Evolutionary conservation across 2,329 filamentous ascomycete species (phyloP).

Genomic region (Penicillium sp.): DNA sequence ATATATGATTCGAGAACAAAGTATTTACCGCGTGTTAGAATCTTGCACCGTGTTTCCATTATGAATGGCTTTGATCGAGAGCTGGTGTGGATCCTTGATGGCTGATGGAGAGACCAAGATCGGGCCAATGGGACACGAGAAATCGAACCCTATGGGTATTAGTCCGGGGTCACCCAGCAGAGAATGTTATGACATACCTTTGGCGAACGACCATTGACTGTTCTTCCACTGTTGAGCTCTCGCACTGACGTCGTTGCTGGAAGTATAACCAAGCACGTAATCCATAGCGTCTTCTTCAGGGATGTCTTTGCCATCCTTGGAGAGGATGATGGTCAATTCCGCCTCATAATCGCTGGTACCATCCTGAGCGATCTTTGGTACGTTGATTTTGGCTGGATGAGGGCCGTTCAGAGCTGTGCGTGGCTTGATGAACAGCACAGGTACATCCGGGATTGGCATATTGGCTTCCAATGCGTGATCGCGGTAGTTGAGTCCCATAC

Average conservation of each 20-base stretch:
- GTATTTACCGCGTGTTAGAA: slow-evolving; percentile 30
- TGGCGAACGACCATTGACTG: background rate
- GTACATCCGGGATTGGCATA: background rate
- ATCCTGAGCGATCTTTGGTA: background rate
- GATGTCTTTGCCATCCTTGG: background rate
- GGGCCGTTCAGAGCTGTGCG: background rate
- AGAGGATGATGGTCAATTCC: background rate
- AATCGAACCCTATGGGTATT: background rate
- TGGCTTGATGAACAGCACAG: background rate
- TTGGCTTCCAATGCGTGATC: background rate
- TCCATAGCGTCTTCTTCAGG: background rate
- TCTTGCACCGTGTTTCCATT: slow-evolving; percentile 45
- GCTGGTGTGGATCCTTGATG: background rate
- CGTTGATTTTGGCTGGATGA: background rate
- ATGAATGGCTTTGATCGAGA: slow-evolving; percentile 36
- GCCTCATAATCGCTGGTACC: background rate
- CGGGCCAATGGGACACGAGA: background rate
- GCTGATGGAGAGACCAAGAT: background rate
- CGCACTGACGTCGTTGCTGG: background rate
- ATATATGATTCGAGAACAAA: background rate
- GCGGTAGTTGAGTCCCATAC: background rate
- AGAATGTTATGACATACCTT: background rate
- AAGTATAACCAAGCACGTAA: background rate
- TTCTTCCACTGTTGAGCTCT: background rate
- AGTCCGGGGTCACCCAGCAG: background rate